These are phyloP conservation scores for Microdochium nivale DNA, from an alignment of 2,329 filamentous ascomycete genomes.

Conservation along the genomic window DNA sequence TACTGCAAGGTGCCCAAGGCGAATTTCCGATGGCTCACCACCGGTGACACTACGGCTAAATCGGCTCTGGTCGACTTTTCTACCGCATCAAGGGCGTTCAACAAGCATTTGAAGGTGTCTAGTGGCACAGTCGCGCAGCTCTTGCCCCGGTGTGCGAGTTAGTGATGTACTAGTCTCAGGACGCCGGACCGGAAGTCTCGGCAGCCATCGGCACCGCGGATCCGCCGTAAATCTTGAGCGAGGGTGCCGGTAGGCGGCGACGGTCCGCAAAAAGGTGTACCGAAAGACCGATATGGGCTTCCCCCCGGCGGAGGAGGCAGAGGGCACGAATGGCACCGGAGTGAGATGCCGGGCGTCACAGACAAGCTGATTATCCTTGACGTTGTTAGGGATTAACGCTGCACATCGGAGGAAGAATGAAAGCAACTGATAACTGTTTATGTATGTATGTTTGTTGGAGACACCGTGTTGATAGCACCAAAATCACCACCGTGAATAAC, in stretches of 20 bases:
- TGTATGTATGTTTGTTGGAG: background rate
- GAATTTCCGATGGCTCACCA: conserved; percentile 3
- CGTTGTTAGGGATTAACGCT: background rate
- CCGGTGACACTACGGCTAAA: background rate
- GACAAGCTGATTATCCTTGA: conserved; percentile 4
- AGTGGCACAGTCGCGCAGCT: conserved; percentile 2
- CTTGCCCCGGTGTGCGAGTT: conserved; percentile 6
- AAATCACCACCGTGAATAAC: too few relatives aligned
- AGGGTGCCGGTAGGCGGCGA: conserved; percentile 6
- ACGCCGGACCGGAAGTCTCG: conserved; percentile 4
- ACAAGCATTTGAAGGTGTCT: background rate
- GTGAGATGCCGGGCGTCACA: conserved; percentile 9
- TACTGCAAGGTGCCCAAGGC: conserved; percentile 6
- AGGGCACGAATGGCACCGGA: conserved; percentile 7
- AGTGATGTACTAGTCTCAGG: conserved; percentile 4
- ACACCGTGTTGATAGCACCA: too few relatives aligned
- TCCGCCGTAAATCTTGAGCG: conserved; percentile 8
- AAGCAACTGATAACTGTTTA: background rate
- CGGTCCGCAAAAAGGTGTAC: conserved; percentile 1
- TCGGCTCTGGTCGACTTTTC: background rate
- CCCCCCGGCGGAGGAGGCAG: conserved; percentile 6
- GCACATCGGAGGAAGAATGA: background rate
- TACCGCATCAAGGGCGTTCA: background rate
- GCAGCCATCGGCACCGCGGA: conserved; percentile 7
- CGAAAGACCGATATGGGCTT: conserved; percentile 6